Evolutionary conservation across 2,329 filamentous ascomycete species (phyloP), one percentile per base, ranked within the genome.

Genomic region (Alternaria sp.): DNA sequence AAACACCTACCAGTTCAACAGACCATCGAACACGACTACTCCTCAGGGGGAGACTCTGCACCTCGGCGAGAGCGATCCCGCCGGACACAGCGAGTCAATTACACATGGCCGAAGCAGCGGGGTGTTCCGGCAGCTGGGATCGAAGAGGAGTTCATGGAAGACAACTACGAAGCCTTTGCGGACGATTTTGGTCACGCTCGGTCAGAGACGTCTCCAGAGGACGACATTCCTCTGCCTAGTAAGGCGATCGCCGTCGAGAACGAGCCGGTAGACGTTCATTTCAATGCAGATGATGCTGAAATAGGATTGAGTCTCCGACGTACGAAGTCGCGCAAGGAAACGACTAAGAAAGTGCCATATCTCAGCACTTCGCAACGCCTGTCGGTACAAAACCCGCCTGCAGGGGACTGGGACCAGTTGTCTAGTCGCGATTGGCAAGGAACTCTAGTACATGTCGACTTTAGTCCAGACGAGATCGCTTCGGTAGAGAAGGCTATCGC

Each of bases 401-500:
- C 60, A 6, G 70, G 65, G 20, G 65, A 70, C 2, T 80, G 77
- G 76, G 68, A 78, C 41, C 68, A 70, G 45, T 28, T 67, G 1
- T 51, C 43, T 3, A 66, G 73, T 26, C 68, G 69, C 3, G 50
- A 66, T 3, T 80, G 78, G 78, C 70, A 76, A 63, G 73, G 77
- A 0, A 55, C 61, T 18, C 25, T 75, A 2, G 21, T 80, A 14
- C 79, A 81, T 49, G 71, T 79, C 1, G 78, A 79, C 41, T 78
- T 81, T 41, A 71, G 67, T 14, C 28, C 65, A 3, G 61, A 56
- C 37, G 79, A 81, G 55, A 28, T 79, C 5, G 58, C 62, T 12
- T 21, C 63, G 9, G 71, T 79, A 3, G 61, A 76, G 46, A 59
- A 53, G 20, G 64, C 55, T 2, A 47, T 75, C 2, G n/a, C 33